Evolutionary conservation across 2,329 filamentous ascomycete genomes (phyloP).

Genomic region (Gaeumannomyces sp.): DNA sequence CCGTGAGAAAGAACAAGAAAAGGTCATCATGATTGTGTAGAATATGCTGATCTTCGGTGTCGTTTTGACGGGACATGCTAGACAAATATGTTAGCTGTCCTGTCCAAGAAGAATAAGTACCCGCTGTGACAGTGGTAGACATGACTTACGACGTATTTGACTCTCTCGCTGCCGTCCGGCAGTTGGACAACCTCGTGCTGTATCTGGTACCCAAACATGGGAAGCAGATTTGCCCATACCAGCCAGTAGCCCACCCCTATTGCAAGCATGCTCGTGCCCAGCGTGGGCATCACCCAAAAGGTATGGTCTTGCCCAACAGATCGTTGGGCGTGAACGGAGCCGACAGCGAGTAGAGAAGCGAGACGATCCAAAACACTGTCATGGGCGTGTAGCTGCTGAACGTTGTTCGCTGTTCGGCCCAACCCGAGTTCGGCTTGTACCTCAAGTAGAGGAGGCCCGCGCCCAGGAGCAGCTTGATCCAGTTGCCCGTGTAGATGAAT

Average conservation of each 20-base stretch:
- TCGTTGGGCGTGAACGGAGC: conserved; percentile 23
- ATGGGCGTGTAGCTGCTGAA: conserved; percentile 23
- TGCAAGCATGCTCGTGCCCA: conserved; percentile 33
- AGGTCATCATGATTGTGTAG: not conserved
- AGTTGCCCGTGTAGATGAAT: conserved; percentile 27
- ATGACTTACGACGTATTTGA: conserved; percentile 23
- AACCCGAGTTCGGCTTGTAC: conserved; percentile 21
- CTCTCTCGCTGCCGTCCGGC: conserved; percentile 25
- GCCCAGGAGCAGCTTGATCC: conserved; percentile 25
- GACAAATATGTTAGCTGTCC: not conserved
- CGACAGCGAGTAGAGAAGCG: conserved; percentile 21
- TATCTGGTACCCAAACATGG: conserved; percentile 24
- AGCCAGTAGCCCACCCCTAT: conserved; percentile 30
- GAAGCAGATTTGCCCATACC: conserved; percentile 20
- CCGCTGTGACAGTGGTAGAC: too few relatives aligned
- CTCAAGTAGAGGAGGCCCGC: conserved; percentile 24
- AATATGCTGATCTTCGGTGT: conserved; percentile 1
- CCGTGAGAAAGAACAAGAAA: not conserved
- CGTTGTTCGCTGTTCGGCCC: conserved; percentile 23
- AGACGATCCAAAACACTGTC: conserved; percentile 24
- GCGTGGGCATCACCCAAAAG: conserved; percentile 36
- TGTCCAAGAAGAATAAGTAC: not conserved
- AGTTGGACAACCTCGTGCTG: conserved; percentile 26
- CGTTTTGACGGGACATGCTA: conserved; percentile 6
- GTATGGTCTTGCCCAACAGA: conserved; percentile 15